Evolutionary conservation across 805 yeast genomes (phyloP), one percentile per base, ranked within the genome.

Genomic region (Yarrowia porcina): DNA sequence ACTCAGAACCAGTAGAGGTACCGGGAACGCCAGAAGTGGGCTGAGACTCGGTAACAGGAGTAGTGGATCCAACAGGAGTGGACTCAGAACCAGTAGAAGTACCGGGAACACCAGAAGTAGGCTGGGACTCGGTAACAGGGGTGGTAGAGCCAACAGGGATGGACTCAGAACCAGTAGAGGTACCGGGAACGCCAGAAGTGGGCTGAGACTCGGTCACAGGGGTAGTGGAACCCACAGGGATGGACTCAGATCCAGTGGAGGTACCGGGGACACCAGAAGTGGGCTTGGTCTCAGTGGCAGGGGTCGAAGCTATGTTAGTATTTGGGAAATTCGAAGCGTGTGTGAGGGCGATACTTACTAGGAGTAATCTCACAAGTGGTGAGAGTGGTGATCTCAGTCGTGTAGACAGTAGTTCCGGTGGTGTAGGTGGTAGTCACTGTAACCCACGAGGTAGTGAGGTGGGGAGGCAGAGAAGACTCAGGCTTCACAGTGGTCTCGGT

Each of bases 331-430:
- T 10, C 3, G 33, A 30, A 30, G 4, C 13, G 4, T 6, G 33
- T 13, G 13, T 4, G 18, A 15, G 11, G 17, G 30, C 23, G n/a
- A 41, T 41, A 41, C 47, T 41, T 12, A 41, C 47, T 25, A 15
- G 47, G 47, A 5, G 47, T 23, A 15, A 42, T 42, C 49, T 44
- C 49, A 27, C 49, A 44, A 17, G 49, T 44, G n/a, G 49, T 44
- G 23, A 44, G 49, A 5, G 49, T 44, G 18, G 33, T 27, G 4
- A 23, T 23, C 49, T 27, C 49, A 17, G 49, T 44, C 2, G 49
- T 44, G 49, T 44, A 44, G 12, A 44, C 15, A 10, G 49, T 44
- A 1, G 49, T 44, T 1, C 49, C 49, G 3, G 33, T 27, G 6
- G 49, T 44, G 35, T 17, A n/a, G 2, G 23, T 17, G 11, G 33